Evolutionary conservation across 805 yeast species (phyloP).

Genomic region (Pichia insulana): DNA sequence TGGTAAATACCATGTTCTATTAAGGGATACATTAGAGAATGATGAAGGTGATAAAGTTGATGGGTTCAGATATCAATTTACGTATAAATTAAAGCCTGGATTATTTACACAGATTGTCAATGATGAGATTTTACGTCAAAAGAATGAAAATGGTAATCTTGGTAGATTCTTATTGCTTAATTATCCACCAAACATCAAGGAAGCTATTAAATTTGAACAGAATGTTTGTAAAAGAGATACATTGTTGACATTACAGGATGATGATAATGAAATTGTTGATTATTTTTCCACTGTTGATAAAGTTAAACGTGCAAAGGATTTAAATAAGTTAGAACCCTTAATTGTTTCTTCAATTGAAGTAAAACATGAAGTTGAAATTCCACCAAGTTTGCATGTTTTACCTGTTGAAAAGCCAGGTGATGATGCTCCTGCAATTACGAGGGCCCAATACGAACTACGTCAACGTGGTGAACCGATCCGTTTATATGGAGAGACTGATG

Average conservation of each 20-base stretch:
- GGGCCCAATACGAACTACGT: conserved; percentile 18
- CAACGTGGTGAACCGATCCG: conserved; percentile 16
- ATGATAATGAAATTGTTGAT: conserved; percentile 44
- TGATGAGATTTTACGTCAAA: conserved; percentile 24
- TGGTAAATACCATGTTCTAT: conserved; percentile 42
- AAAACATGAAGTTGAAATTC: not conserved
- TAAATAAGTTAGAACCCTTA: conserved; percentile 12
- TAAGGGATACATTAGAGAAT: conserved; percentile 33
- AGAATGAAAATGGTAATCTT: conserved; percentile 25
- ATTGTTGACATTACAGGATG: conserved; percentile 27
- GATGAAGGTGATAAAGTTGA: conserved; percentile 21
- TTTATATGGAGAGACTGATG: conserved; percentile 18
- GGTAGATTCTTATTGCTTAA: conserved; percentile 44
- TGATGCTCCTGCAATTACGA: not conserved
- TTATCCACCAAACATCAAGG: conserved; percentile 55
- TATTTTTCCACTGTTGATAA: conserved; percentile 64
- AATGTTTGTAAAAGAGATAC: conserved; percentile 46
- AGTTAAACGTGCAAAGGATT: conserved; percentile 21
- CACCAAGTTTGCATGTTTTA: not conserved
- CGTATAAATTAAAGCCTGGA: conserved; percentile 32
- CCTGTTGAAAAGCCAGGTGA: not conserved
- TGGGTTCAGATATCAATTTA: conserved; percentile 23
- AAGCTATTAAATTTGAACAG: conserved; percentile 66
- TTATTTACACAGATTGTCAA: conserved; percentile 43
- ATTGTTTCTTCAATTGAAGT: not conserved